A percentile compares a stretch with the other conserved stretches of the same genome.
phyloP scores from a whole-genome alignment of 306 rosid genomes.

The Purshia tridentata region DNA sequence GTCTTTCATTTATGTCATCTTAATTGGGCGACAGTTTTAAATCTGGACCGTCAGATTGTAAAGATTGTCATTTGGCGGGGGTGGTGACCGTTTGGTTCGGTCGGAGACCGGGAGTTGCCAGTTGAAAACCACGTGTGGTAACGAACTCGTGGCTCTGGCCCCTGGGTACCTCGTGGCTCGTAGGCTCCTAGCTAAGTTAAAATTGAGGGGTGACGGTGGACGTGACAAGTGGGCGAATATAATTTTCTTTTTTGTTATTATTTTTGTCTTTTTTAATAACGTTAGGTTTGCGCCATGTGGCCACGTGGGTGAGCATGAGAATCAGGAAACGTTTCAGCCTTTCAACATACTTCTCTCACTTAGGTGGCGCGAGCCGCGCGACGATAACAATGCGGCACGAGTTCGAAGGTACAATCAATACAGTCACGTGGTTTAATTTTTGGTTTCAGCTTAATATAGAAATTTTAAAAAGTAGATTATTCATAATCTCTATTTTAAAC shows the following conservation, averaged over 20 bases:
- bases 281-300: background rate
- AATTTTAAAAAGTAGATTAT: too few species aligned
- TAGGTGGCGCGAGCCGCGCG: background rate
- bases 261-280: background rate
- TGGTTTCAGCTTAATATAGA: too few species aligned
- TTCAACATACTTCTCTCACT: background rate
- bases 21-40: background rate
- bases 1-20: background rate
- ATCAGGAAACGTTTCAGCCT: too few species aligned
- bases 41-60: slow-evolving; percentile 38
- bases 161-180: background rate
- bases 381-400: background rate
- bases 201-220: background rate
- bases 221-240: slow-evolving; percentile 22
- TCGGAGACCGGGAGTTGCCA: slow-evolving; percentile 20
- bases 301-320: background rate
- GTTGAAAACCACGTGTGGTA: slow-evolving; percentile 49
- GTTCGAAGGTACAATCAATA: background rate
- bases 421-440: background rate
- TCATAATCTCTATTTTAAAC: too few species aligned
- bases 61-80: slow-evolving; percentile 14
- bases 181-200: background rate
- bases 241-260: background rate
- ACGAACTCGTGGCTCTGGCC: background rate
- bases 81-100: slow-evolving; percentile 31